phyloP scores from a whole-genome alignment of 1,284 basidiomycete species.

The Trichosporon sp. region DNA sequence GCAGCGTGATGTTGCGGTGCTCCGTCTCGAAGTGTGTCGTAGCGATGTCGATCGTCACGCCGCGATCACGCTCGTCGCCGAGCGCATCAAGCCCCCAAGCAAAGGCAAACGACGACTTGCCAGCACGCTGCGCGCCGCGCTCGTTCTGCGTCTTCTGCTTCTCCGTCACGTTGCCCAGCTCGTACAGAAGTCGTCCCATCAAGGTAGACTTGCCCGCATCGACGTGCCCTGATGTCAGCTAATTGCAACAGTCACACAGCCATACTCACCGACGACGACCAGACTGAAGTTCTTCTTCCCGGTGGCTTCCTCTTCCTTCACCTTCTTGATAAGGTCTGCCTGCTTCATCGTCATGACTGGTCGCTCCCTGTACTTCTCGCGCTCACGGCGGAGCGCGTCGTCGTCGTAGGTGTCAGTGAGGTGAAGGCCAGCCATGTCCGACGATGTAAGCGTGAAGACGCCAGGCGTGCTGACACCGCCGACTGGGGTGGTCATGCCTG shows the following conservation, averaged over 20 bases:
- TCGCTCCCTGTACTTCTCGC: constrained; percentile 51
- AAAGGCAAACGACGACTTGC: constrained; percentile 94
- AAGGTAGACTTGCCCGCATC: constrained; percentile 98
- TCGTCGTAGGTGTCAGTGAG: constrained; percentile 52
- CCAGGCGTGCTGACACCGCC: not conserved
- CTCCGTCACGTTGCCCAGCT: constrained; percentile 80
- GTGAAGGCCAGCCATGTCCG: constrained; percentile 69
- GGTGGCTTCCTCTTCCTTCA: constrained; percentile 56
- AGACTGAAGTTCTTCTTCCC: constrained; percentile 72
- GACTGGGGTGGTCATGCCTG: constrained; percentile 1
- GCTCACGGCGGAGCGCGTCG: constrained; percentile 48
- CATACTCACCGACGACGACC: constrained; percentile 78
- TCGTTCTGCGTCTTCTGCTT: constrained; percentile 80
- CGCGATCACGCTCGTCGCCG: constrained; percentile 85
- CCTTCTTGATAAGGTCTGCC: constrained; percentile 82
- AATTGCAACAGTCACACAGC: not conserved
- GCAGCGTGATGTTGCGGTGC: constrained; percentile 75
- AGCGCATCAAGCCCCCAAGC: constrained; percentile 96
- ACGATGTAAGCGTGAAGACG: not conserved
- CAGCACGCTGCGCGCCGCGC: constrained; percentile 79
- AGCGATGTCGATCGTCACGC: constrained; percentile 97
- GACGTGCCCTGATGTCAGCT: constrained; percentile 68
- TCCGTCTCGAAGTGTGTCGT: constrained; percentile 72
- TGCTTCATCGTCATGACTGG: constrained; percentile 66
- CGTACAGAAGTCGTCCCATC: constrained; percentile 90